Conservation (phyloP, 495 filamentous ascomycete genomes). For the Antarctomyces pellizariae region DNA sequence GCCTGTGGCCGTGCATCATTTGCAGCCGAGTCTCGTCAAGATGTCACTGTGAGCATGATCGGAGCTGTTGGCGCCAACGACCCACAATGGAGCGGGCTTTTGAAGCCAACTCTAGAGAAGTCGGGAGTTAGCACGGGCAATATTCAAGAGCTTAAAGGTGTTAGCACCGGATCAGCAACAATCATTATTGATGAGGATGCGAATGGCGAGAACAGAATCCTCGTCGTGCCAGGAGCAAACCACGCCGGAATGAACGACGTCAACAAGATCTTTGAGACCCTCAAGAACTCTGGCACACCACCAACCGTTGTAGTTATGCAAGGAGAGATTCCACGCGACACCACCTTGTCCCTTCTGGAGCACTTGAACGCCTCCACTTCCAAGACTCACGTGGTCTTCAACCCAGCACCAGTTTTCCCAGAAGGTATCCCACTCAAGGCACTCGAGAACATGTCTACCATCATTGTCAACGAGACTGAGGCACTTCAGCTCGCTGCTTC, state of each 20-base stretch:
- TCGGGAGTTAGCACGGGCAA: constrained; percentile 39
- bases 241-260: constrained; percentile 17
- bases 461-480: constrained; percentile 85
- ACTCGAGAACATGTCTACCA: constrained; percentile 23
- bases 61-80: constrained; percentile 57
- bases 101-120: constrained; percentile 22
- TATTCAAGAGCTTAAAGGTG: constrained; percentile 22
- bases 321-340: constrained; percentile 58
- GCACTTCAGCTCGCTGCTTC: too few species aligned
- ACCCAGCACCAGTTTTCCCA: too few species aligned
- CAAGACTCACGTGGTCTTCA: constrained; percentile 42
- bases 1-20: constrained; percentile 45
- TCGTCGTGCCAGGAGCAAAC: constrained; percentile 66
- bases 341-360: constrained; percentile 40
- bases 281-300: constrained; percentile 20
- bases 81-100: constrained; percentile 19
- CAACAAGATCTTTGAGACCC: constrained; percentile 11
- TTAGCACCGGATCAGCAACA: constrained; percentile 56
- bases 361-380: constrained; percentile 24
- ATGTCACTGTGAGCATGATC: constrained; percentile 50
- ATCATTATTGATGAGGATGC: constrained; percentile 65
- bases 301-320: constrained; percentile 74
- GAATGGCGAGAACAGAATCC: constrained; percentile 68
- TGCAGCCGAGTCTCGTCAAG: constrained; percentile 23
- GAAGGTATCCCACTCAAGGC: too few species aligned